These are phyloP conservation scores for Asterella californica DNA, from an alignment of 225 moss, liverwort and hornwort species.

Conservation along the genomic window DNA sequence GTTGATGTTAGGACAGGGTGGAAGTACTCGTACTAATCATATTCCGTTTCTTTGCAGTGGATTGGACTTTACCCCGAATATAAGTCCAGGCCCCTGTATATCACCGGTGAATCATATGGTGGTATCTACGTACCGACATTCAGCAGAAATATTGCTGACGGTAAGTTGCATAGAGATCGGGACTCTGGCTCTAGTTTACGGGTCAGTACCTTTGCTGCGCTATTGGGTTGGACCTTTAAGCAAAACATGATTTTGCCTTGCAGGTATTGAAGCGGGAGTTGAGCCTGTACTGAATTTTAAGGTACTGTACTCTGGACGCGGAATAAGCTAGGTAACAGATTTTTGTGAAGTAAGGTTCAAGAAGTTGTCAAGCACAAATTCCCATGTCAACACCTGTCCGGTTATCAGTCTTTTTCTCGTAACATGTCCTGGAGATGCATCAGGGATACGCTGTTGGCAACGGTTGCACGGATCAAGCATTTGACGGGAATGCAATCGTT, in stretches of 20 bases:
- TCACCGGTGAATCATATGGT: slow-evolving; percentile 78
- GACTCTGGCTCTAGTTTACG: neutral
- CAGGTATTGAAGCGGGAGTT: slow-evolving; percentile 75
- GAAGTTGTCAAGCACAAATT: neutral
- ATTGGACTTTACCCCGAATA: slow-evolving; percentile 73
- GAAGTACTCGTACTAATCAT: neutral
- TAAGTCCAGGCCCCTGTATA: slow-evolving; percentile 61
- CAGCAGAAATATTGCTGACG: slow-evolving; percentile 65
- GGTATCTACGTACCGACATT: slow-evolving; percentile 89
- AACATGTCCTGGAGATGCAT: neutral
- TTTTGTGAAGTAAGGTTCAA: neutral
- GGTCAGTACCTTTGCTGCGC: neutral
- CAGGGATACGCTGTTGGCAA: slow-evolving; percentile 87
- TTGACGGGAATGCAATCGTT: slow-evolving; percentile 86
- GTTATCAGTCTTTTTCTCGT: neutral
- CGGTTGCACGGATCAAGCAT: slow-evolving; percentile 69
- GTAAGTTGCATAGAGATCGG: slow-evolving; percentile 27
- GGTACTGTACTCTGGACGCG: slow-evolving; percentile 35
- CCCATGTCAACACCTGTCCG: neutral
- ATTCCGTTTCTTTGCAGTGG: slow-evolving; percentile 48
- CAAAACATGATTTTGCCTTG: slow-evolving; percentile 10
- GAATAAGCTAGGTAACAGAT: neutral
- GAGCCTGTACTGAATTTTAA: slow-evolving; percentile 79
- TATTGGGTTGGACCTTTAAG: neutral
- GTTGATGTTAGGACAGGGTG: no score